Evolutionary conservation across 140 eudicot genomes (phyloP), one percentile per base, ranked within the genome.

Genomic region (Erigeron philadelphicus): DNA sequence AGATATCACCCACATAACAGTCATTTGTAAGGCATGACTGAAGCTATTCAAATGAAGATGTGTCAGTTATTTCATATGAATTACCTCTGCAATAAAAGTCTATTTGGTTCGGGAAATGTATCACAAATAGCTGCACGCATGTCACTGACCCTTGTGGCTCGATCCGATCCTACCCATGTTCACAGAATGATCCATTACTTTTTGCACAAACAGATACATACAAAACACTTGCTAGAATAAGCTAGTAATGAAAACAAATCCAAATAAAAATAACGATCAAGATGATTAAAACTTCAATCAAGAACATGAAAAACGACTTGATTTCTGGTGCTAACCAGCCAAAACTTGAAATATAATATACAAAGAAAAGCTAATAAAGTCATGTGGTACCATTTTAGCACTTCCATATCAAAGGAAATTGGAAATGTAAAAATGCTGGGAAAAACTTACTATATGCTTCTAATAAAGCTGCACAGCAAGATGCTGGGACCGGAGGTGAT

Each of bases 41-140:
- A 52, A 52, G 23, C 23, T 52, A 52, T 10, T 52, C 17, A 15
- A 52, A 9, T n/a, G 16, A 52, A 52, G 15, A 16, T 52, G 15
- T 52, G 10, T 0, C 17, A n/a, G 23, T 52, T 52, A 11, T n/a
- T 15, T 52, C 58, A n/a, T 58, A 40, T 69, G 15, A 70, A 18
- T 16, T 76, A 92, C 98, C 98, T 93, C 63, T 93, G 96, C 53
- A 93, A 77, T 74, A 93, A 72, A 60, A 95, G 93, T 6, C 98
- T 89, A 81, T 93, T 93, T 74, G 98, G 98, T 81, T 93, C 98
- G 5, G 98, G 98, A 63, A 93, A 93, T 56, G 98, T 89, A 76
- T 93, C 98, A 11, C 82, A 82, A 62, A 93, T 89, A 19, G 98
- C 98, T 48, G 86, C 68, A 67, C 96, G 95, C 81, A 93, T 89